phyloP scores from a whole-genome alignment of 75 land plant species.

The Cupressus sempervirens region DNA sequence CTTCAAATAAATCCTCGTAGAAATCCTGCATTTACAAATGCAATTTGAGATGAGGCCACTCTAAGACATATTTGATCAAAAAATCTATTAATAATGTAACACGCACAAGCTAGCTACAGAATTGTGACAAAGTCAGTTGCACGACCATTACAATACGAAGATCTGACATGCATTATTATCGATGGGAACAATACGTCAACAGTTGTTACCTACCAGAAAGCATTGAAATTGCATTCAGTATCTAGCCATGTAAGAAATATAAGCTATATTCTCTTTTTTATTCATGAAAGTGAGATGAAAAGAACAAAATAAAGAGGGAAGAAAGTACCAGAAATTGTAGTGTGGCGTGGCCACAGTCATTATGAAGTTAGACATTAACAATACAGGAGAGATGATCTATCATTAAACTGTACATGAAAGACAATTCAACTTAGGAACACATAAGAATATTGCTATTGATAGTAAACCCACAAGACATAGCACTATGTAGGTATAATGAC shows the following conservation, averaged over 20 bases:
- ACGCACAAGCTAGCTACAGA: background rate
- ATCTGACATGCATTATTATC: background rate
- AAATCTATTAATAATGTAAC: background rate
- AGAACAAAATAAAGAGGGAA: constrained; percentile 1
- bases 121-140: background rate
- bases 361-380: constrained; percentile 9
- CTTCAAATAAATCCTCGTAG: constrained; percentile 54
- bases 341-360: constrained; percentile 10
- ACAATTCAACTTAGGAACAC: constrained; percentile 6
- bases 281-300: background rate
- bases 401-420: constrained; percentile 11
- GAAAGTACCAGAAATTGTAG: constrained; percentile 11
- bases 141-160: background rate
- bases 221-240: background rate
- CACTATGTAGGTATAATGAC: background rate
- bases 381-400: constrained; percentile 9
- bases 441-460: constrained; percentile 4
- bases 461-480: constrained; percentile 4
- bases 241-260: background rate
- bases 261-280: background rate
- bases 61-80: background rate
- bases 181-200: background rate
- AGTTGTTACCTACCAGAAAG: background rate
- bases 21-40: constrained; percentile 33
- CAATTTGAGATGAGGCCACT: background rate